These are phyloP conservation scores for Polymyxa betae DNA, from an alignment of 208 protist species.

Conservation along the genomic window DNA sequence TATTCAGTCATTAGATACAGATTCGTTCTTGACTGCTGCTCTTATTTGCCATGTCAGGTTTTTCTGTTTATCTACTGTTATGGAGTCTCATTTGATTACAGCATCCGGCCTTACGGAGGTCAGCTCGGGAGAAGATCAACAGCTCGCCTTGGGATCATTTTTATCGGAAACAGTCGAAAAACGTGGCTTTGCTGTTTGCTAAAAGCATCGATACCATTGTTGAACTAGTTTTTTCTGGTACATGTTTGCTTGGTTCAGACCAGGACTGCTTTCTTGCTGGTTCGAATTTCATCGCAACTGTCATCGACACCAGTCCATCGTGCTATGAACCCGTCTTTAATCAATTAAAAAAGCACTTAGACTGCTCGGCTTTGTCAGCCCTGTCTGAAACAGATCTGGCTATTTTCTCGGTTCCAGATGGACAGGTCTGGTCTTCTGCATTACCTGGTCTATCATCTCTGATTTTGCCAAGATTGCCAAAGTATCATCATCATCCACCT, in stretches of 20 bases:
- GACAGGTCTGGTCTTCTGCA: neutral
- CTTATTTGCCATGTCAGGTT: too few relatives aligned
- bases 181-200: too few relatives aligned
- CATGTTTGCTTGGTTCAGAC: neutral
- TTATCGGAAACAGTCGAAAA: too few relatives aligned
- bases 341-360: neutral
- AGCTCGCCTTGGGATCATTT: too few relatives aligned
- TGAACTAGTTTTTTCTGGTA: neutral
- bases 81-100: too few relatives aligned
- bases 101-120: too few relatives aligned
- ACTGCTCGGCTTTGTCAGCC: neutral
- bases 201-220: too few relatives aligned
- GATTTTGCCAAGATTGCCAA: neutral
- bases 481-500: neutral
- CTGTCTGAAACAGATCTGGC: neutral
- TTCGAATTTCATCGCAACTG: neutral
- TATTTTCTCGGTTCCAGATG: neutral
- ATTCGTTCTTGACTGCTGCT: too few relatives aligned
- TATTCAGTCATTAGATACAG: too few relatives aligned
- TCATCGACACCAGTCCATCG: neutral
- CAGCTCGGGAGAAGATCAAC: too few relatives aligned
- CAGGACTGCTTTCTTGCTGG: neutral
- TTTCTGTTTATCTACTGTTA: too few relatives aligned
- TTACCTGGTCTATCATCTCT: neutral
- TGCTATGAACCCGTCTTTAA: neutral